A percentile compares a stretch with the other conserved stretches of the same genome.
phyloP scores from a whole-genome alignment of 2,329 filamentous ascomycete species.

The Dothiorella sarmentorum region DNA sequence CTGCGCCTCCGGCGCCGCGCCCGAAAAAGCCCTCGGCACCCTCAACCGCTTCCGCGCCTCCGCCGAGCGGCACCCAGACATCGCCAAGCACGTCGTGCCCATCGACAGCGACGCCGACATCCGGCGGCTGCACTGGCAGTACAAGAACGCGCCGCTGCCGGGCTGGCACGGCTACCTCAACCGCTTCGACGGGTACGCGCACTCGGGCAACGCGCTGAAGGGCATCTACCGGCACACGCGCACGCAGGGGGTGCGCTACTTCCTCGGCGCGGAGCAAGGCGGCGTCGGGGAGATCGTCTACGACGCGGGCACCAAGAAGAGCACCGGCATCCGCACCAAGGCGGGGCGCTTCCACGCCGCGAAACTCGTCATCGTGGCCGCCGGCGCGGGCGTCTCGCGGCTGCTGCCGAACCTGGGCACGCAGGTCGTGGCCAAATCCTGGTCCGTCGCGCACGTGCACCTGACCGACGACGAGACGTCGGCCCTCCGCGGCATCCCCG shows the following conservation, averaged over 20 bases:
- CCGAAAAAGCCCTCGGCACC: conserved; percentile 48
- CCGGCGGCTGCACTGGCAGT: conserved; percentile 46
- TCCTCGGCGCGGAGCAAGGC: conserved; percentile 39
- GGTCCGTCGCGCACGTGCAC: conserved; percentile 59
- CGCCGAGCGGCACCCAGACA: conserved; percentile 40
- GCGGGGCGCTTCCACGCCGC: conserved; percentile 39
- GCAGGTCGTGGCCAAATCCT: conserved; percentile 55
- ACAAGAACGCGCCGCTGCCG: conserved; percentile 39
- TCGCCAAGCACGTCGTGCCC: conserved; percentile 40
- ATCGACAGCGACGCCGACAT: conserved; percentile 38
- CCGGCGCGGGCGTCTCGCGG: conserved; percentile 49
- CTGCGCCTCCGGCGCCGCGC: conserved; percentile 47
- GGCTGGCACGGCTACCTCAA: conserved; percentile 61
- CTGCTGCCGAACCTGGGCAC: conserved; percentile 50
- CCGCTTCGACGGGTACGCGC: conserved; percentile 55
- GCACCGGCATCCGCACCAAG: conserved; percentile 37
- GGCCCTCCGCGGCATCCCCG: conserved; percentile 55
- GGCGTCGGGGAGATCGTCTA: conserved; percentile 43
- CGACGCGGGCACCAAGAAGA: conserved; percentile 26
- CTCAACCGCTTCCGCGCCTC: conserved; percentile 43
- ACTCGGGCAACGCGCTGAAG: conserved; percentile 51
- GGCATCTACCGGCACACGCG: conserved; percentile 45
- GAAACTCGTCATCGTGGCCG: conserved; percentile 48
- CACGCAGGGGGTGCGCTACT: conserved; percentile 43
- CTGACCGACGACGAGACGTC: conserved; percentile 54